Base-by-base conservation (phyloP, 140 eudicot genomes). In the Erigeron philadelphicus region DNA sequence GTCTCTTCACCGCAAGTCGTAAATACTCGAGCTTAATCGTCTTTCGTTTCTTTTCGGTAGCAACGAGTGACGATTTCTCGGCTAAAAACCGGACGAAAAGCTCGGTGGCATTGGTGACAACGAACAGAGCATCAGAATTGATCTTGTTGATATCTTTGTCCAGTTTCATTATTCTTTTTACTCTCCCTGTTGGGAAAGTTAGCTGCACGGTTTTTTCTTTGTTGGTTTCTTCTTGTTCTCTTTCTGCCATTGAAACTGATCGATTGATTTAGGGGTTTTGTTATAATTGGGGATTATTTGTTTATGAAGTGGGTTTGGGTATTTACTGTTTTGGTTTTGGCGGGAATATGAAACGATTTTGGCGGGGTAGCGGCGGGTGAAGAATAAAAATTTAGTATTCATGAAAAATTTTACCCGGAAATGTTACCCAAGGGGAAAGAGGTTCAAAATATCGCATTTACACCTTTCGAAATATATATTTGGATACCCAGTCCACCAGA, bases 121-220 rank as follows among this genome's bases (percentile, higher is more conserved):
- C 68, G 55, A 79, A 79, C 44, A 84, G 67, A 3, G 95, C 88
- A 35, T 89, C 95, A 23, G 93, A 75, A 70, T 82, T 83, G 67
- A 85, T 62, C 72, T 76, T 83, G 78, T 73, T 83, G 76, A 88
- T 83, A 12, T 89, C 96, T 68, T 53, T 80, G 85, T 89, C 96
- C 61, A 89, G 82, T 62, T 89, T 89, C 82, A 84, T 73, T 17
- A 89, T 89, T 52, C 80, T 79, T 67, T 89, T 89, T 38, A 89
- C 88, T 78, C 91, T 79, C 64, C 80, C 70, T 1, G 80, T 23
- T 0, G 95, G 96, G 18, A 80, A 60, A 7, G 71, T 40, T 15
- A 78, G 70, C 57, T 71, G 74, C 4, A 75, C 46, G 11, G 76
- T 48, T 23, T 73, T 69, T 7, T 79, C 73, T 7, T 68, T 47